These are phyloP conservation scores for Globisporangium uncinulatum DNA, from an alignment of 352 stramenopile species.

Conservation along the genomic window DNA sequence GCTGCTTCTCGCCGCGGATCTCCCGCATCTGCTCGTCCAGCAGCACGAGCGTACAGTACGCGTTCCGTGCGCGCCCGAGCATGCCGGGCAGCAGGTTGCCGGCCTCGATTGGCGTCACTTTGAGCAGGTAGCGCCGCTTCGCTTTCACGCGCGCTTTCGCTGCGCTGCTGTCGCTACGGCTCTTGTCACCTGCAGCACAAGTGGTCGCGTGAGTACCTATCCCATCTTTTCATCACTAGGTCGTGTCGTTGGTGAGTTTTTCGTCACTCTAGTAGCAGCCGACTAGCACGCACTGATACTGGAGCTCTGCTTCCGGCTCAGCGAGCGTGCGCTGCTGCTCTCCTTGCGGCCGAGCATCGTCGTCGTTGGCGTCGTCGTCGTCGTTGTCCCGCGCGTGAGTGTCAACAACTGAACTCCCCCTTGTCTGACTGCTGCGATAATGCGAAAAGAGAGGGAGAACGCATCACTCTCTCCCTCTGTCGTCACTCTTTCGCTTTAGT, in stretches of 20 bases:
- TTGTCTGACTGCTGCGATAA: no score
- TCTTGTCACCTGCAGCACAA: neutral
- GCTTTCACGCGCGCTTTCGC: conserved; percentile 48
- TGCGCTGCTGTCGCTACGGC: conserved; percentile 10
- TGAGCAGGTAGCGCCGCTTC: conserved; percentile 76
- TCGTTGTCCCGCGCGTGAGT: neutral
- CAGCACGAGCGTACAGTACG: conserved; percentile 81
- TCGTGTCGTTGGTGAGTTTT: no score
- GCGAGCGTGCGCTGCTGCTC: conserved; percentile 11
- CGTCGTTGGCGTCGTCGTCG: neutral
- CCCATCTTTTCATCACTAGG: neutral
- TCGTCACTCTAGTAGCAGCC: neutral
- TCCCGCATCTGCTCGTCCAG: conserved; percentile 80
- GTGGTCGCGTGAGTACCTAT: neutral
- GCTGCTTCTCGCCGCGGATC: conserved; percentile 86
- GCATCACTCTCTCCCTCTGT: no score
- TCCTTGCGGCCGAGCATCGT: conserved; percentile 12
- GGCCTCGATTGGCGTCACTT: conserved; percentile 82
- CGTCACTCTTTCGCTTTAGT: no score
- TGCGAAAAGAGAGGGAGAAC: no score
- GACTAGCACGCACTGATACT: neutral
- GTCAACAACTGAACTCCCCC: neutral
- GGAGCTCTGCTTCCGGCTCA: conserved; percentile 14
- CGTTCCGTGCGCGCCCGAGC: conserved; percentile 51
- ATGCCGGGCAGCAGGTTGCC: conserved; percentile 62